Percentiles rank a stretch among this genome's conserved stretches.
Evolutionary conservation across 2,329 filamentous ascomycete genomes (phyloP).

Genomic region (Pseudomassariella vexata): DNA sequence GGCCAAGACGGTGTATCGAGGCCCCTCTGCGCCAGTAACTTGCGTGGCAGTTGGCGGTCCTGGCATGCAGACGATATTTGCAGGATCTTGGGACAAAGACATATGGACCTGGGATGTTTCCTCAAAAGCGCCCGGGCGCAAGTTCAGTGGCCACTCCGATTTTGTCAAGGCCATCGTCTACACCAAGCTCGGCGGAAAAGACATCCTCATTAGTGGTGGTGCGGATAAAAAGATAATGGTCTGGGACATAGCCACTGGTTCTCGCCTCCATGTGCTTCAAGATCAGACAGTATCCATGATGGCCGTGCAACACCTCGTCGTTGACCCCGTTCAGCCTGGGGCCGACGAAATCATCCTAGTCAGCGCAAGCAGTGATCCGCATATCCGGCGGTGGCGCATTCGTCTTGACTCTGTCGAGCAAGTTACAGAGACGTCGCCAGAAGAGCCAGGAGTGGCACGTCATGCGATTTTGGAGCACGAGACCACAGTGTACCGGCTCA

Average conservation of each 20-base stretch:
- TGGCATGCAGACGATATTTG: constrained; percentile 60
- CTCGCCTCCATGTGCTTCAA: constrained; percentile 69
- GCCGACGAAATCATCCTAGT: constrained; percentile 53
- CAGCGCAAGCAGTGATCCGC: constrained; percentile 74
- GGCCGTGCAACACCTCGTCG: constrained; percentile 70
- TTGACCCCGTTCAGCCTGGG: constrained; percentile 62
- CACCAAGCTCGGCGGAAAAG: constrained; percentile 52
- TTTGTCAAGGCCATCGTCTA: constrained; percentile 81
- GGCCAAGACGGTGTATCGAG: constrained; percentile 53
- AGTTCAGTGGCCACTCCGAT: constrained; percentile 74
- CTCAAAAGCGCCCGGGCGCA: constrained; percentile 46
- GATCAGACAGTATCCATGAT: constrained; percentile 66
- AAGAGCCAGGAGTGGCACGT: constrained; percentile 31
- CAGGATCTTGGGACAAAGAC: constrained; percentile 90
- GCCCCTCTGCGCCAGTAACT: constrained; percentile 74
- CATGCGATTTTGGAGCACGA: constrained; percentile 72
- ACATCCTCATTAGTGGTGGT: constrained; percentile 67
- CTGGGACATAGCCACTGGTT: constrained; percentile 68
- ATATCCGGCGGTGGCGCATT: constrained; percentile 74
- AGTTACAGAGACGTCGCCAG: constrained; percentile 39
- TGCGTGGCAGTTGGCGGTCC: constrained; percentile 62
- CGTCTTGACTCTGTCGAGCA: constrained; percentile 47
- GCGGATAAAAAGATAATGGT: constrained; percentile 77
- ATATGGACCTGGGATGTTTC: constrained; percentile 78
- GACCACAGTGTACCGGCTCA: constrained; percentile 79